A percentile compares a stretch with the other conserved stretches of the same genome.
Conservation (phyloP, 1,284 basidiomycete genomes). For the Malassezia caprae region DNA sequence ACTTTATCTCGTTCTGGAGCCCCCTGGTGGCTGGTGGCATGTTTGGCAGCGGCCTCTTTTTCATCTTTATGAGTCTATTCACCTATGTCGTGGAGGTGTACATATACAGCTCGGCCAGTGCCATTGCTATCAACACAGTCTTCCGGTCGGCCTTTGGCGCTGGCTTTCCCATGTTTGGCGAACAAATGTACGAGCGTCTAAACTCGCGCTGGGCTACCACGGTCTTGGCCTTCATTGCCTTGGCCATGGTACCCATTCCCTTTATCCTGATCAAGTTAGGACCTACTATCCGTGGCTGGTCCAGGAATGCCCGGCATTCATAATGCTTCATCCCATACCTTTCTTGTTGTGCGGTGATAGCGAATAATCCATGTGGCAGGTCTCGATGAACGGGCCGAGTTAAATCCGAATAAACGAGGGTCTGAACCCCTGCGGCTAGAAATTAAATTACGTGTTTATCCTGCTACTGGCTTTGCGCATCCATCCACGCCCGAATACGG, state of each 20-base stretch:
- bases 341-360: too few relatives aligned
- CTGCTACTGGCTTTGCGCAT: too few relatives aligned
- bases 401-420: too few relatives aligned
- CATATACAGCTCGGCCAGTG: conserved; percentile 52
- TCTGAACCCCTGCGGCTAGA: too few relatives aligned
- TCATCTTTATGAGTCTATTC: conserved; percentile 55
- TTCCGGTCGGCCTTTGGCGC: conserved; percentile 59
- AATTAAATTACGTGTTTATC: too few relatives aligned
- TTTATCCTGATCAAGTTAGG: conserved; percentile 51
- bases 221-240: conserved; percentile 61
- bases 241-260: conserved; percentile 63
- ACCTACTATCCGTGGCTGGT: conserved; percentile 49
- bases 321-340: background rate
- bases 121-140: conserved; percentile 60
- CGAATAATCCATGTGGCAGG: too few relatives aligned
- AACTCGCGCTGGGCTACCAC: conserved; percentile 66
- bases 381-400: too few relatives aligned
- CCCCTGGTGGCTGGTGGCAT: conserved; percentile 52
- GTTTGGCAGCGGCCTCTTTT: conserved; percentile 50
- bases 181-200: conserved; percentile 54
- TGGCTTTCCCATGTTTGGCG: conserved; percentile 52
- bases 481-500: background rate
- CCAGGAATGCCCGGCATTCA: conserved; percentile 32
- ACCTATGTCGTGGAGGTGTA: conserved; percentile 54
- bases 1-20: conserved; percentile 49